phyloP scores from a whole-genome alignment of 2,329 filamentous ascomycete species.

The Pestalotiopsis sp. region DNA sequence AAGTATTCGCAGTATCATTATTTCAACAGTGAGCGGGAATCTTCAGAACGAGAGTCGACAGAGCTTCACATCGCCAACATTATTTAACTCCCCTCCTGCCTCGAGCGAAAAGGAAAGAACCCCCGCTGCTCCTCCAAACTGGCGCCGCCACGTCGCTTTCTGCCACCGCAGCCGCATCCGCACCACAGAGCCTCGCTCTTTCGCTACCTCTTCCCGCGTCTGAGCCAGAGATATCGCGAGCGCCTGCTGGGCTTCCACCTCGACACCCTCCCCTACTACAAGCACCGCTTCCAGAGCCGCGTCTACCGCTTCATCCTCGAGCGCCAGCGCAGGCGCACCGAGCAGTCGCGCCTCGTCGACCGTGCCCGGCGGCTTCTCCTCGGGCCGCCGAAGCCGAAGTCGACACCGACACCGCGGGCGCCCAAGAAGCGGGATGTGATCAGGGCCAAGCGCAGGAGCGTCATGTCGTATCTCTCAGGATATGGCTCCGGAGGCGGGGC shows the following conservation, averaged over 20 bases:
- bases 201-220: constrained; percentile 67
- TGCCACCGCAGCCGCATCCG: constrained; percentile 35
- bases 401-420: not conserved
- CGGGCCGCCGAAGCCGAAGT: constrained; percentile 28
- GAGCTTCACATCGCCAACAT: not conserved
- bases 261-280: constrained; percentile 71
- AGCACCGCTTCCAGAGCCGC: constrained; percentile 70
- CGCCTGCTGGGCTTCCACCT: constrained; percentile 70
- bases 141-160: constrained; percentile 43
- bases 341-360: constrained; percentile 48
- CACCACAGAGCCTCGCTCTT: constrained; percentile 53
- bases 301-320: constrained; percentile 74
- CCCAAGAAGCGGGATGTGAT: constrained; percentile 8
- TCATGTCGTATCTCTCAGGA: constrained; percentile 31
- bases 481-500: constrained; percentile 32
- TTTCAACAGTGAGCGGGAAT: not conserved
- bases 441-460: constrained; percentile 21
- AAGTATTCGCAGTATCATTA: not conserved
- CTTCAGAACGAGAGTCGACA: not conserved
- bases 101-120: not conserved
- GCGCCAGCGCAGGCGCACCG: constrained; percentile 56
- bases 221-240: constrained; percentile 63
- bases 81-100: not conserved
- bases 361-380: constrained; percentile 48
- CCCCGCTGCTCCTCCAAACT: constrained; percentile 33